Base-by-base conservation (phyloP, 2,329 filamentous ascomycete genomes). In the Venturia nashicola region DNA sequence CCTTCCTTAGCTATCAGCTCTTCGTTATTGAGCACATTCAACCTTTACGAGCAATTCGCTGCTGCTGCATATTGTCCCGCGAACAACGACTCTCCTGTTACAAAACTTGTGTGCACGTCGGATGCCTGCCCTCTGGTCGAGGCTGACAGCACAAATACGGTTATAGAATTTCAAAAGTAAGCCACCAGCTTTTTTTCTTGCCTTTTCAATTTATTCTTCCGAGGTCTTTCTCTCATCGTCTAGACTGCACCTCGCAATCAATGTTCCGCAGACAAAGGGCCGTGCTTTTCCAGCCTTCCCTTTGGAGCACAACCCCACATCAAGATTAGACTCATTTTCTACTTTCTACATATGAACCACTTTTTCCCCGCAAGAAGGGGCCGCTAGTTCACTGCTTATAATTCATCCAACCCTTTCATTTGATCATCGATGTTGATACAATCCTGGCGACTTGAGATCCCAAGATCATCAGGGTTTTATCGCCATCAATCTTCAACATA, bases 51-150 rank as follows among this genome's bases (percentile, higher is more conserved):
- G 48, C 77, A 83, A 65, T 83, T 80, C 69, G 75, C 80, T 2
- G 80, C 80, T 2, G 81, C 81, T 3, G 74, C 80, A 23, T 83
- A 83, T 70, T 83, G 81, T 69, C 68, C 74, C 2, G 70, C 67
- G 46, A 83, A 83, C 70, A 76, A 79, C 70, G 71, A 79, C 64
- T 75, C 75, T 36, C 46, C 61, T 36, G 42, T 18, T n/a, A 55
- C 46, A 27, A 63, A 60, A 23, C 27, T 63, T 32, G 23, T 72
- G 9, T 83, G 81, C 67, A 67, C 71, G 0, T 69, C 73, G 9
- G 76, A 74, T 1, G 80, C 79, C 66, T 83, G 81, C 67, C 76
- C 78, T 1, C 68, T 71, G 0, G 79, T 83, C 3, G 72, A 83
- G 69, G 82, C 65, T 70, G 80, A 63, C 75, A 79, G 77, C 80